Evolutionary conservation across 306 rosid genomes (phyloP).

Genomic region (Fragaria iinumae): DNA sequence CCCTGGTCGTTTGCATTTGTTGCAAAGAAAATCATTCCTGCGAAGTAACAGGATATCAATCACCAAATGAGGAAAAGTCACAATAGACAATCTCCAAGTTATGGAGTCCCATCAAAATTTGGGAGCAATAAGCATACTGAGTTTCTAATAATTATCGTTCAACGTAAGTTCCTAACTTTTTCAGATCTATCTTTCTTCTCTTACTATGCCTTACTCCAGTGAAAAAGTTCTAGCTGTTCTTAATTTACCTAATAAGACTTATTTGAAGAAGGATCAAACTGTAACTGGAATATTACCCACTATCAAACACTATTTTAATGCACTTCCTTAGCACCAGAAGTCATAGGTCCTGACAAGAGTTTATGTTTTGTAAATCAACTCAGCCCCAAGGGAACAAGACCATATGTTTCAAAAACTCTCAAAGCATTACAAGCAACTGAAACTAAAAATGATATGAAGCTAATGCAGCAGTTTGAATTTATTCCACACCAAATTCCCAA

Average conservation of each 20-base stretch:
- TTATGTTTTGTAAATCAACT: neutral
- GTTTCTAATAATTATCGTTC: neutral
- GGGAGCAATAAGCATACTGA: neutral
- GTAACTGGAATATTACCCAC: too few relatives aligned
- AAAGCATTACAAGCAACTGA: neutral
- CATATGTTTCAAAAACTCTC: neutral
- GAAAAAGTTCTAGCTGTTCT: neutral
- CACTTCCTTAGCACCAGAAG: neutral
- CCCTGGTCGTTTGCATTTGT: conserved; percentile 30
- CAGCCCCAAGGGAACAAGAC: neutral
- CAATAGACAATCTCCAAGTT: neutral
- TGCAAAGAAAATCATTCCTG: conserved; percentile 29
- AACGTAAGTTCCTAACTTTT: neutral
- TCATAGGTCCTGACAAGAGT: neutral
- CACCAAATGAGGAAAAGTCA: neutral
- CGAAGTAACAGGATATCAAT: neutral
- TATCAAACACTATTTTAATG: neutral
- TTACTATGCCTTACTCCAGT: neutral
- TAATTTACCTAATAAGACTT: neutral
- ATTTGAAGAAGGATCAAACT: neutral
- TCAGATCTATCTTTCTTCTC: neutral
- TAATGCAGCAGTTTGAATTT: too few relatives aligned
- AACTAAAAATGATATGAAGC: neutral
- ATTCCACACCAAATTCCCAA: neutral
- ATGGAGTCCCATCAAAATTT: neutral